phyloP scores from a whole-genome alignment of 805 yeast genomes.

The Schwanniomyces vanrijiae region DNA sequence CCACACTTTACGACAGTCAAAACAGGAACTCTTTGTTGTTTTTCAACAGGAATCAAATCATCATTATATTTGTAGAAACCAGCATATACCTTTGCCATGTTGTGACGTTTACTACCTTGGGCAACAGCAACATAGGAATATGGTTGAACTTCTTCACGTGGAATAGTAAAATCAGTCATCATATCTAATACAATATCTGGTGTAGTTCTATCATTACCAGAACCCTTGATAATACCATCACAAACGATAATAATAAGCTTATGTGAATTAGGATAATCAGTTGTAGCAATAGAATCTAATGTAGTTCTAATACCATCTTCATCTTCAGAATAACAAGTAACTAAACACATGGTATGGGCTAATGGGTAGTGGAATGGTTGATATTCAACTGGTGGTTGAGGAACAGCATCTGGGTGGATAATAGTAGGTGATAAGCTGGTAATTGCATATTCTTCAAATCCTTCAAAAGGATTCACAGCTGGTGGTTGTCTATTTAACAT shows the following conservation, averaged over 20 bases:
- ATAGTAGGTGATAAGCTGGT: constrained; percentile 56
- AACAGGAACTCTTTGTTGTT: constrained; percentile 84
- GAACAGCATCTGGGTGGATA: constrained; percentile 75
- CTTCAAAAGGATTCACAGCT: constrained; percentile 32
- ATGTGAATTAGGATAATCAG: constrained; percentile 94
- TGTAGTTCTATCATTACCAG: constrained; percentile 84
- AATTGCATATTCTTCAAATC: constrained; percentile 31
- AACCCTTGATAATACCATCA: constrained; percentile 93
- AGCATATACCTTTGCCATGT: constrained; percentile 95
- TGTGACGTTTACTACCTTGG: constrained; percentile 90
- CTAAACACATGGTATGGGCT: constrained; percentile 43
- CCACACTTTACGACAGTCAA: constrained; percentile 84
- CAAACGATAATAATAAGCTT: constrained; percentile 82
- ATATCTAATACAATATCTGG: constrained; percentile 86
- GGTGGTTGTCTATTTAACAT: constrained; percentile 34
- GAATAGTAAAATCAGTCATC: constrained; percentile 72
- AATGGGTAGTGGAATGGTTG: constrained; percentile 88
- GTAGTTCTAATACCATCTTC: constrained; percentile 83
- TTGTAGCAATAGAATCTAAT: constrained; percentile 88
- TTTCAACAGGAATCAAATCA: constrained; percentile 68
- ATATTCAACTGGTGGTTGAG: constrained; percentile 87
- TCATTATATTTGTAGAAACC: constrained; percentile 91
- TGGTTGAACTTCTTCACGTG: constrained; percentile 74
- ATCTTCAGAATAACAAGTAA: constrained; percentile 95
- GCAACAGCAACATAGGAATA: constrained; percentile 95